Percentiles rank a stretch among this genome's conserved stretches.
Conservation (phyloP, 2,329 filamentous ascomycete genomes). For the Reticulascus tulasneorum region DNA sequence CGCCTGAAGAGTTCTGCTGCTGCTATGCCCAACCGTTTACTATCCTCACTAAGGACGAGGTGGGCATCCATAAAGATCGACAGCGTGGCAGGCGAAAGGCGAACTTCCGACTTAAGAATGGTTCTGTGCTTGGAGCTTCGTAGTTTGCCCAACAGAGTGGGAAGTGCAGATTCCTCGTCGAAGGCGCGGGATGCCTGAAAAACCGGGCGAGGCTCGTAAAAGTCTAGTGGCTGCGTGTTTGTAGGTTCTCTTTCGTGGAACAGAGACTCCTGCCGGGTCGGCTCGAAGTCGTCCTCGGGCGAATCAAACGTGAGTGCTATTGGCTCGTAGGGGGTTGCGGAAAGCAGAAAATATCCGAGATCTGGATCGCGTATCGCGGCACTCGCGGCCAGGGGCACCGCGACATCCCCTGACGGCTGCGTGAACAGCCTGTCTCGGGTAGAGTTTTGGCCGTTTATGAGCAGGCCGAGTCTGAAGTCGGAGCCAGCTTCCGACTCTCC, state of each 20-base stretch:
- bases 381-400: slow-evolving; percentile 49
- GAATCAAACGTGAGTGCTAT: slow-evolving; percentile 57
- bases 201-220: slow-evolving; percentile 61
- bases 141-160: slow-evolving; percentile 50
- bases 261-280: slow-evolving; percentile 39
- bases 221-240: slow-evolving; percentile 44
- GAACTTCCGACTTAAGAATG: slow-evolving; percentile 62
- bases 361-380: slow-evolving; percentile 56
- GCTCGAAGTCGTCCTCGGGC: slow-evolving; percentile 47
- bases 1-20: slow-evolving; percentile 70
- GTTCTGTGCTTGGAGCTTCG: slow-evolving; percentile 58
- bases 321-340: slow-evolving; percentile 54
- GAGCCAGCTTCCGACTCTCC: slow-evolving; percentile 53
- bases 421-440: slow-evolving; percentile 54
- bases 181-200: slow-evolving; percentile 63
- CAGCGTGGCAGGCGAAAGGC: slow-evolving; percentile 66
- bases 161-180: slow-evolving; percentile 52
- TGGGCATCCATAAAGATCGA: slow-evolving; percentile 70
- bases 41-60: slow-evolving; percentile 66
- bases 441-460: slow-evolving; percentile 55
- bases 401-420: slow-evolving; percentile 42
- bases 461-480: slow-evolving; percentile 57
- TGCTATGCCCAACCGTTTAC: slow-evolving; percentile 62
- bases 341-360: slow-evolving; percentile 60
- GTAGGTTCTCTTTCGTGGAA: slow-evolving; percentile 36